Base-by-base conservation (phyloP, 176 grass and related monocot species). In the Saccharum spontaneum region DNA sequence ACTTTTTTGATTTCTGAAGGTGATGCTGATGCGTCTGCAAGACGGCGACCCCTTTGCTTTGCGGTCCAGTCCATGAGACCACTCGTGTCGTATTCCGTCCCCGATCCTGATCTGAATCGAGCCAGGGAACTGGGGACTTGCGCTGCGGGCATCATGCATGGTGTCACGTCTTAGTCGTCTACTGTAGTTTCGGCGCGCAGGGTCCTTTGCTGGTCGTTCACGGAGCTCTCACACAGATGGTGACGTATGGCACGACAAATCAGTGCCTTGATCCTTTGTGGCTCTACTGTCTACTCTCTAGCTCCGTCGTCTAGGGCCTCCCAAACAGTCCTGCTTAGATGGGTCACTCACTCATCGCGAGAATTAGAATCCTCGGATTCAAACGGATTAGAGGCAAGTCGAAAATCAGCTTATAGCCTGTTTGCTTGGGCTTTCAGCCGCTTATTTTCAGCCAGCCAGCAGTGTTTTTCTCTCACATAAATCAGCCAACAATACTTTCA, bases 131-230 rank as follows among this genome's bases (percentile, higher is more conserved):
- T 3, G 28, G 36, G 36, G 75, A 73, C 67, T 40, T 28, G 76
- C 67, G 17, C 30, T 15, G 17, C 73, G 2, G 30, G 75, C 54
- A 18, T 71, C 68, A 31, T 28, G 15, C 24, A 38, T 37, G 48
- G 68, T 33, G 82, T 69, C 62, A 76, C n/a, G 77, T 80, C 37
- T 36, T 16, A 13, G 12, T 40, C 69, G 44, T 46, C 12, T 44
- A 46, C 44, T 46, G 12, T 24, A 24, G 62, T 63, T 63, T 63
- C 24, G 10, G 23, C 10, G 67, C 31, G 55, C 41, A 9, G 15
- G 74, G 43, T 41, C 11, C 8, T 14, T 84, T 79, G 66, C 87
- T 36, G 34, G 5, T 57, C 75, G 67, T 79, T 66, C 81, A 88
- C 41, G 41, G 74, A 83, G 80, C 86, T 79, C 2, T 88, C 86